Evolutionary conservation across 495 filamentous ascomycete genomes (phyloP), one percentile per base, ranked within the genome.

Genomic region (Physcia stellaris): DNA sequence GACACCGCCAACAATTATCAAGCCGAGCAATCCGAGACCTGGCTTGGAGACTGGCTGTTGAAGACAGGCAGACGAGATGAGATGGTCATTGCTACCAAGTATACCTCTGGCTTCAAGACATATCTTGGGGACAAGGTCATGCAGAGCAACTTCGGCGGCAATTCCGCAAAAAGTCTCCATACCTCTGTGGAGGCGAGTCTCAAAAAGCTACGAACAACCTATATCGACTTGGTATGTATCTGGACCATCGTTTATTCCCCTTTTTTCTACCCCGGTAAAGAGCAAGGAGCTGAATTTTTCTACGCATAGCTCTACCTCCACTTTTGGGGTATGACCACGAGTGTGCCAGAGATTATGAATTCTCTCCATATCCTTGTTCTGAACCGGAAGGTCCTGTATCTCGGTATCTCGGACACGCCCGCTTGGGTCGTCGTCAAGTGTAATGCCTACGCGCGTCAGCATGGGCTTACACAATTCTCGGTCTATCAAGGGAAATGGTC

Each of bases 51-150:
- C 42, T 77, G 73, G 73, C 68, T 75, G 63, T 41, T 60, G 33
- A 28, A 50, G 37, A 64, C 71, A 15, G 50, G 59, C 13, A 70
- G 67, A 45, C 63, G 79, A 0, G 77, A 80, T 51, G 61, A 75
- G 41, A 61, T 84, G 30, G 79, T 88, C 24, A 61, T 88, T 31
- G 81, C 82, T 0, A 87, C 83, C 34, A 90, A 86, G 47, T 77
- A 62, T 53, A 71, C 70, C 1, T 59, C 58, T 2, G 54, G 55
- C 24, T 64, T 56, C 48, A 46, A 47, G 21, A 21, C 6, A 1
- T 24, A 18, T 10, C 34, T n/a, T 1, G 35, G 35, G 0, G 22
- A 16, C 2, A 47, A 41, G 1, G 24, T 52, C 20, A 62, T 59
- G 13, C 59, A 63, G 32, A 40, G 58, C 1, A 80, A 80, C 45